Evolutionary conservation across 495 filamentous ascomycete genomes (phyloP).

Genomic region (Pseudomonodictys pantanalensis): DNA sequence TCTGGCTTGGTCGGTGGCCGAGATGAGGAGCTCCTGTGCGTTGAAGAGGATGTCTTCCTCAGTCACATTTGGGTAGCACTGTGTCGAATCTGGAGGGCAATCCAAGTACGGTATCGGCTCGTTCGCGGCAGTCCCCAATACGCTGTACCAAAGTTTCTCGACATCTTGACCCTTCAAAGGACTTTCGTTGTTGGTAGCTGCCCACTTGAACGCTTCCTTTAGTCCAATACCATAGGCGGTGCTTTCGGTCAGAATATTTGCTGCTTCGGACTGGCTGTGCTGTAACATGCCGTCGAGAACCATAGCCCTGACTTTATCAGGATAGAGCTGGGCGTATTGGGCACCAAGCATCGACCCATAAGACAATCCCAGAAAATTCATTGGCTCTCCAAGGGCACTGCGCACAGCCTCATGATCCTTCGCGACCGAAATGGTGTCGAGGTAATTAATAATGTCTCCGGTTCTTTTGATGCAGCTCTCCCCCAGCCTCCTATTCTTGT

Average conservation of each 20-base stretch:
- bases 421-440: slow-evolving; percentile 45
- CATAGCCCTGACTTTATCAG: slow-evolving; percentile 9
- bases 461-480: slow-evolving; percentile 42
- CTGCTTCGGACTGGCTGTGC: slow-evolving; percentile 38
- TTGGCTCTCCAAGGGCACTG: slow-evolving; percentile 33
- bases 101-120: slow-evolving; percentile 39
- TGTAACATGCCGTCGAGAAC: slow-evolving; percentile 10
- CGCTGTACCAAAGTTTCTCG: slow-evolving; percentile 32
- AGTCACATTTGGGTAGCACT: slow-evolving; percentile 29
- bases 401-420: slow-evolving; percentile 49
- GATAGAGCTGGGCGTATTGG: slow-evolving; percentile 13
- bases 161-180: slow-evolving; percentile 37
- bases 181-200: slow-evolving; percentile 26
- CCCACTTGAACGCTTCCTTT: slow-evolving; percentile 44
- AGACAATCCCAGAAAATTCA: slow-evolving; percentile 25
- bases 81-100: slow-evolving; percentile 37
- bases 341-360: slow-evolving; percentile 15
- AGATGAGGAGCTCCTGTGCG: not conserved
- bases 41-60: slow-evolving; percentile 22
- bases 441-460: slow-evolving; percentile 36
- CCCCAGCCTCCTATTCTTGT: slow-evolving; percentile 37
- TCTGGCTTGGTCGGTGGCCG: not conserved
- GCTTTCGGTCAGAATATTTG: slow-evolving; percentile 35
- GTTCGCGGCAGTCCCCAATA: slow-evolving; percentile 29
- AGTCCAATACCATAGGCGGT: slow-evolving; percentile 38